These are phyloP conservation scores for Linnemannia exigua DNA, from an alignment of 192 early-diverging fungal genomes.

Conservation along the genomic window DNA sequence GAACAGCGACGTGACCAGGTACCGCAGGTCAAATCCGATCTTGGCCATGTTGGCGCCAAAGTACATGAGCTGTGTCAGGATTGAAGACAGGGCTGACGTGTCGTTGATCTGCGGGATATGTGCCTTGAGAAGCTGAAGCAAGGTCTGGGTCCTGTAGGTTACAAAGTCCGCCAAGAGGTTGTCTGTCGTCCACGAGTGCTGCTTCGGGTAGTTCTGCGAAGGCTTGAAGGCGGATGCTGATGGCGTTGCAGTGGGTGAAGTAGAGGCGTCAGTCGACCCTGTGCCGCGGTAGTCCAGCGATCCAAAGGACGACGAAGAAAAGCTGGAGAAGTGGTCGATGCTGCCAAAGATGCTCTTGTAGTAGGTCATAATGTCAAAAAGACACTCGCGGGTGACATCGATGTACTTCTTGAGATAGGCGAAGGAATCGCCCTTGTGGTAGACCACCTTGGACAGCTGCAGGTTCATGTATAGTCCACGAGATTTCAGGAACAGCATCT, in stretches of 20 bases:
- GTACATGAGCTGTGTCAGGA: constrained; percentile 85
- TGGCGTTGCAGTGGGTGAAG: background rate
- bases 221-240: background rate
- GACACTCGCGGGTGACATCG: constrained; percentile 82
- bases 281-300: constrained; percentile 8
- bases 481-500: constrained; percentile 81
- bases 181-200: constrained; percentile 60
- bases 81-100: constrained; percentile 68
- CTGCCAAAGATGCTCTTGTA: constrained; percentile 81
- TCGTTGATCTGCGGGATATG: constrained; percentile 73
- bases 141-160: constrained; percentile 59
- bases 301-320: constrained; percentile 15
- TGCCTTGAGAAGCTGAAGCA: constrained; percentile 56
- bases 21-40: constrained; percentile 84
- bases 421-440: constrained; percentile 64
- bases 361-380: constrained; percentile 88
- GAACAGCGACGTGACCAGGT: constrained; percentile 69
- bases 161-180: constrained; percentile 77
- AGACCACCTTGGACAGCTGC: constrained; percentile 66
- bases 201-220: constrained; percentile 12
- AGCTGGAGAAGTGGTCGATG: constrained; percentile 33
- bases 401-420: constrained; percentile 83
- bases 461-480: constrained; percentile 72
- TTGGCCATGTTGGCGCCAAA: constrained; percentile 84
- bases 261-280: background rate